phyloP scores from a whole-genome alignment of 164 flowering plant species.

The Stephania cephalantha region DNA sequence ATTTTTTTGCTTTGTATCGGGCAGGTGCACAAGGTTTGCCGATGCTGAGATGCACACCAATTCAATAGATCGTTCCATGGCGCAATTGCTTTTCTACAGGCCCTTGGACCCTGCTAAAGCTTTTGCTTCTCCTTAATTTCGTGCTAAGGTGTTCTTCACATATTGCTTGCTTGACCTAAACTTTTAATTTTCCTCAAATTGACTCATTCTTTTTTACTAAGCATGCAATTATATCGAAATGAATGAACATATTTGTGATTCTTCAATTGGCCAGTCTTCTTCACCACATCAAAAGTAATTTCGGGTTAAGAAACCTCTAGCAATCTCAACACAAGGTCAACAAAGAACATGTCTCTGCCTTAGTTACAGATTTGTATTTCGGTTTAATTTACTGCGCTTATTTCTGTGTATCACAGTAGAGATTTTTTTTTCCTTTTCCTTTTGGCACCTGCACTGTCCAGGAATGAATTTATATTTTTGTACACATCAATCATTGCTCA shows the following conservation, averaged over 20 bases:
- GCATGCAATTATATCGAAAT: not conserved
- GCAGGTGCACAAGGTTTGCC: slow-evolving; percentile 45
- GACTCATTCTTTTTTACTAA: not conserved
- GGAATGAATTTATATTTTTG: too few species aligned
- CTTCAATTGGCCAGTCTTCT: slow-evolving; percentile 21
- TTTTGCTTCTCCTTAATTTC: slow-evolving; percentile 28
- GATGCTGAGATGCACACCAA: slow-evolving; percentile 81
- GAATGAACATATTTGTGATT: slow-evolving; percentile 28
- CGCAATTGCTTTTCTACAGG: slow-evolving; percentile 71
- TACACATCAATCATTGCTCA: too few species aligned
- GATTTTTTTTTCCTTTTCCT: too few species aligned
- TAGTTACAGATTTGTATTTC: not conserved
- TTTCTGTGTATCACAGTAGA: slow-evolving; percentile 7
- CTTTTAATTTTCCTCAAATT: not conserved
- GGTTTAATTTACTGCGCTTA: slow-evolving; percentile 4
- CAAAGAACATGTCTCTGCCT: slow-evolving; percentile 5
- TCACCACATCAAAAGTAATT: slow-evolving; percentile 3
- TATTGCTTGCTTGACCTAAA: not conserved
- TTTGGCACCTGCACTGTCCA: too few species aligned
- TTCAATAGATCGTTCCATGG: slow-evolving; percentile 82
- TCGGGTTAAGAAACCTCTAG: not conserved
- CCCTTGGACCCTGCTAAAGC: slow-evolving; percentile 32
- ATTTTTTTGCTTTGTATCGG: not conserved
- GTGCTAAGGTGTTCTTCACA: slow-evolving; percentile 28
- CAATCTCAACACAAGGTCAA: slow-evolving; percentile 16